Evolutionary conservation across 345 rosid genomes (phyloP).

Genomic region (Anacardium occidentale): DNA sequence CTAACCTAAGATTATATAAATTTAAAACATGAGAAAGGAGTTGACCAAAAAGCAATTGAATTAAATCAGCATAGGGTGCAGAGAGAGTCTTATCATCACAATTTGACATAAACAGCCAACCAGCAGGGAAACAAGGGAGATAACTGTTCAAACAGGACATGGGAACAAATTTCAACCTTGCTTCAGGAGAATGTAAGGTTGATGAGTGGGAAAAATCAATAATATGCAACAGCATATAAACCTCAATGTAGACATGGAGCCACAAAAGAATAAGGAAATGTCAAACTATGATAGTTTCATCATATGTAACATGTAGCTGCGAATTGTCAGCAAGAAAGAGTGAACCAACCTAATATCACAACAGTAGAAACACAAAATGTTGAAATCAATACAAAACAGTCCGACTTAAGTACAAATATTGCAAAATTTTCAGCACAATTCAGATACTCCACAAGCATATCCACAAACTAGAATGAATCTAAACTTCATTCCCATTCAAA

Average conservation of each 20-base stretch:
- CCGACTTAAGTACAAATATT: neutral
- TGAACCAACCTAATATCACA: neutral
- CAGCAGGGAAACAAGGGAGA: too few species aligned
- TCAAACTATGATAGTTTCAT: neutral
- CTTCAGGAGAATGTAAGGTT: neutral
- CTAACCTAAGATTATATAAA: conserved; percentile 53
- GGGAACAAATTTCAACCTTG: neutral
- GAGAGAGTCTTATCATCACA: too few species aligned
- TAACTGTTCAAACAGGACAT: too few species aligned
- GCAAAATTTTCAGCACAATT: neutral
- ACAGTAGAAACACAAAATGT: neutral
- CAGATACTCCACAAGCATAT: too few species aligned
- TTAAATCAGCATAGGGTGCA: too few species aligned
- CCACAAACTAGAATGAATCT: neutral
- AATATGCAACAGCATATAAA: too few species aligned
- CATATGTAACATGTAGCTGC: neutral
- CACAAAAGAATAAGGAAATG: neutral
- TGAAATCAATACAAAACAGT: neutral
- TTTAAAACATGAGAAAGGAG: neutral
- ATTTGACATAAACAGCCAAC: too few species aligned
- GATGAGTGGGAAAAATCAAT: too few species aligned
- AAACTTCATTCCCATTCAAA: too few species aligned
- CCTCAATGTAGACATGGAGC: neutral
- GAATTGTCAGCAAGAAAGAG: neutral
- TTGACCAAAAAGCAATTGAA: neutral